Base-by-base conservation (phyloP, 805 yeast genomes). In the Torulaspora gathmanii region DNA sequence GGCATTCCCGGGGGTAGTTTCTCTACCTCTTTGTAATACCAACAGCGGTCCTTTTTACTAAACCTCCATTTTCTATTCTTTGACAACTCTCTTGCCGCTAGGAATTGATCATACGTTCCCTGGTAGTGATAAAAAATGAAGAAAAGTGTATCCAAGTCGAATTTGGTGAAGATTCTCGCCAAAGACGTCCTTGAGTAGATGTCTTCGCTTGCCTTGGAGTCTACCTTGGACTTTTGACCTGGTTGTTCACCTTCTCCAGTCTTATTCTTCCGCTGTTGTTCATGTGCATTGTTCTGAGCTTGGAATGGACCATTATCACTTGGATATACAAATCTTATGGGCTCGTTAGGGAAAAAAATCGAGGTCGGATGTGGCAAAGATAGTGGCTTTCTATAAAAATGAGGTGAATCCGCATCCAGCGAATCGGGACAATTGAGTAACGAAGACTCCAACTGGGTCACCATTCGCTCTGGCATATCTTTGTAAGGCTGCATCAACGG, bases 341-440 rank as follows among this genome's bases (percentile, higher is more conserved):
- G 65, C 43, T 63, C 68, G 46, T 54, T 62, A n/a, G 99, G 99
- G 67, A 87, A 93, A 65, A 83, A 86, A 17, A 85, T 78, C 30
- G 93, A 86, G 6, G 95, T 87, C 22, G 96, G 95, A 60, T 85
- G 95, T 43, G 95, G 95, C 54, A 81, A 79, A 17, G 77, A 75
- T 5, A 97, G 91, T 39, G 76, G 78, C 62, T 88, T 57, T 82
- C 61, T 77, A 75, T 64, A 63, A 11, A 59, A 58, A 33, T 61
- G 64, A 49, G 83, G 77, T 13, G 97, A 95, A 57, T 91, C 97
- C 2, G 95, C 83, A 62, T 91, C 95, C 47, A 82, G 77, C 0
- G 98, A 86, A 67, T 93, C 98, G 0, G 99, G 98, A 63, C 97
- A 88, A 57, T 86, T 85, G 54, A 86, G 70, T 47, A 87, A 71